phyloP scores from a whole-genome alignment of 2,329 filamentous ascomycete species.

The Claviceps fusiformis region DNA sequence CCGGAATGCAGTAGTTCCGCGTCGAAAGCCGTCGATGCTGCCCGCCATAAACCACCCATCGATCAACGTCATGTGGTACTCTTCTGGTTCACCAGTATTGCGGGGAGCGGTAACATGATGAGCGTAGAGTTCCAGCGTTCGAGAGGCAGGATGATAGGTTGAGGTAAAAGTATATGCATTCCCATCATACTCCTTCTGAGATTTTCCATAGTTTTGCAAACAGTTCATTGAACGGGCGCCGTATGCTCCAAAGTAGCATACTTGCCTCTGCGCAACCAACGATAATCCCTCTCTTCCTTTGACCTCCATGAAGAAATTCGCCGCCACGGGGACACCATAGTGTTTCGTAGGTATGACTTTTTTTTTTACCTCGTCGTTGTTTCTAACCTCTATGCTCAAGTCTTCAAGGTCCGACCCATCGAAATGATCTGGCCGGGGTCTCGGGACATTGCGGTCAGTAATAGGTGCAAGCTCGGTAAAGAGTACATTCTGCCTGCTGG shows the following conservation, averaged over 20 bases:
- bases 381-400: neutral
- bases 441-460: conserved; percentile 16
- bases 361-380: neutral
- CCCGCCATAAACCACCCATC: conserved; percentile 14
- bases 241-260: conserved; percentile 21
- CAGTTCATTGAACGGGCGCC: conserved; percentile 21
- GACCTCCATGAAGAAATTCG: conserved; percentile 25
- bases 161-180: conserved; percentile 22
- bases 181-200: conserved; percentile 19
- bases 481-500: conserved; percentile 1
- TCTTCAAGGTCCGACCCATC: neutral
- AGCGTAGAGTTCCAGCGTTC: conserved; percentile 21
- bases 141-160: conserved; percentile 20
- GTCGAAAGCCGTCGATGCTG: conserved; percentile 11
- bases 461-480: conserved; percentile 19
- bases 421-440: conserved; percentile 9
- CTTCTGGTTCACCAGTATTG: conserved; percentile 8
- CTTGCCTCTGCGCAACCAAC: conserved; percentile 18
- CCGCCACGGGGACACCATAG: conserved; percentile 16
- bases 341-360: conserved; percentile 21
- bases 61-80: conserved; percentile 26
- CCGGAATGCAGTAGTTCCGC: conserved; percentile 22
- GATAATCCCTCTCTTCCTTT: conserved; percentile 19
- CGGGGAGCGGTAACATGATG: conserved; percentile 11
- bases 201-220: conserved; percentile 18